Conservation (phyloP, 768 basidiomycete species). For the Podaxis mareebaensis region DNA sequence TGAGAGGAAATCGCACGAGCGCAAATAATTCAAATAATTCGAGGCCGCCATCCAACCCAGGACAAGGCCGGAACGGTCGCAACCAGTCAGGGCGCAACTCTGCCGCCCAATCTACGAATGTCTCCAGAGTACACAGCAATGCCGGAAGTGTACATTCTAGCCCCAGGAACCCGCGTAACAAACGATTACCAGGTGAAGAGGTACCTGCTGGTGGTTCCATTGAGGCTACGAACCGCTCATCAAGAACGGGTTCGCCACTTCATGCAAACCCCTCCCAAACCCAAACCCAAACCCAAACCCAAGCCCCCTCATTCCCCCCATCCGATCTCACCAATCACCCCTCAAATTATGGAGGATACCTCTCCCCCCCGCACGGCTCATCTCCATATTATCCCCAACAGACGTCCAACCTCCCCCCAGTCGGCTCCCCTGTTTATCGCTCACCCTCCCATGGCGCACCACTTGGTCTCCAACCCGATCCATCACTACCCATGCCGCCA, state of each 20-base stretch:
- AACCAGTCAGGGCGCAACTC: slow-evolving; percentile 30
- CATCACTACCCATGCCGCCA: slow-evolving; percentile 17
- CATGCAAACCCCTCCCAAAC: slow-evolving; percentile 5
- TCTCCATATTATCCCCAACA: slow-evolving; percentile 22
- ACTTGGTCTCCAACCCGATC: slow-evolving; percentile 6
- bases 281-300: neutral
- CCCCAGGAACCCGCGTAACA: slow-evolving; percentile 29
- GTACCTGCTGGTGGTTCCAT: slow-evolving; percentile 3
- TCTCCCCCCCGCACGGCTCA: slow-evolving; percentile 17
- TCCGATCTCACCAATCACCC: slow-evolving; percentile 4
- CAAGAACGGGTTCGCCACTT: slow-evolving; percentile 3
- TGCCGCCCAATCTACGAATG: slow-evolving; percentile 28
- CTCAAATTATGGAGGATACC: slow-evolving; percentile 1
- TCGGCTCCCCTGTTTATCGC: slow-evolving; percentile 15
- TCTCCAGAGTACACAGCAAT: slow-evolving; percentile 37
- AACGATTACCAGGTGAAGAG: slow-evolving; percentile 43
- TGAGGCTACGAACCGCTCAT: slow-evolving; percentile 8
- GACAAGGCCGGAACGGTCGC: slow-evolving; percentile 21
- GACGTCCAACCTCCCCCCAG: slow-evolving; percentile 2
- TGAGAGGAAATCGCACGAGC: slow-evolving; percentile 3
- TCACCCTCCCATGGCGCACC: slow-evolving; percentile 15
- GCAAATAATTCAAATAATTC: slow-evolving; percentile 5
- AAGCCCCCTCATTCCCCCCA: neutral
- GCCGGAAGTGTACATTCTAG: slow-evolving; percentile 30
- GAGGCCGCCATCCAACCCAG: slow-evolving; percentile 3